Conservation (phyloP, 31 red algal species). For the Pterothamnion heteromorphum region DNA sequence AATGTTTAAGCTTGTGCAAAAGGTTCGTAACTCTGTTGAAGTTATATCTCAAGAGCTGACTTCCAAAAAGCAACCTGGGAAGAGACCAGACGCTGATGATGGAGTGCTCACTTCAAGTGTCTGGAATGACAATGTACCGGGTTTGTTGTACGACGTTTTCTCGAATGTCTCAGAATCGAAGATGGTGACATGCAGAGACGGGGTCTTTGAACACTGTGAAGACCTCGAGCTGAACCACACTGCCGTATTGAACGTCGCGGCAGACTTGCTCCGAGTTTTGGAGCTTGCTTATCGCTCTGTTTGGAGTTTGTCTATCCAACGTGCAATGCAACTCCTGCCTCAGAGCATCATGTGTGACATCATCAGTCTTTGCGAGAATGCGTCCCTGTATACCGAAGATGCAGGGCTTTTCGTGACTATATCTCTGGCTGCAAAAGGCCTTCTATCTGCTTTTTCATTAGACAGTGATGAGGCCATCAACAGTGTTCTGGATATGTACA, state of each 20-base stretch:
- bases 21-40: constrained; percentile 17
- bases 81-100: background rate
- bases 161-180: background rate
- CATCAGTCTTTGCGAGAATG: constrained; percentile 59
- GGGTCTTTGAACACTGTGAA: background rate
- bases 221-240: background rate
- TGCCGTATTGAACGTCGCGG: constrained; percentile 27
- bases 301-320: constrained; percentile 32
- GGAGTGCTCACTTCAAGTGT: constrained; percentile 13
- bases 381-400: constrained; percentile 32
- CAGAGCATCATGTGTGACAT: constrained; percentile 58
- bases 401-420: constrained; percentile 27
- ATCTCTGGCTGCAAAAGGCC: constrained; percentile 25
- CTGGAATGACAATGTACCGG: constrained; percentile 50
- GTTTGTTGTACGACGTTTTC: constrained; percentile 46
- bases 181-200: background rate
- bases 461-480: constrained; percentile 56
- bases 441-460: constrained; percentile 55
- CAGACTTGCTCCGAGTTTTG: constrained; percentile 29
- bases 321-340: constrained; percentile 50
- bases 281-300: constrained; percentile 48
- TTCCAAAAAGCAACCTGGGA: background rate
- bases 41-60: background rate
- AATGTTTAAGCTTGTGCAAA: constrained; percentile 42
- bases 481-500: constrained; percentile 49